Evolutionary conservation across 2,329 filamentous ascomycete genomes (phyloP), one percentile per base, ranked within the genome.

Genomic region (Aspergillus fumigatiaffinis): DNA sequence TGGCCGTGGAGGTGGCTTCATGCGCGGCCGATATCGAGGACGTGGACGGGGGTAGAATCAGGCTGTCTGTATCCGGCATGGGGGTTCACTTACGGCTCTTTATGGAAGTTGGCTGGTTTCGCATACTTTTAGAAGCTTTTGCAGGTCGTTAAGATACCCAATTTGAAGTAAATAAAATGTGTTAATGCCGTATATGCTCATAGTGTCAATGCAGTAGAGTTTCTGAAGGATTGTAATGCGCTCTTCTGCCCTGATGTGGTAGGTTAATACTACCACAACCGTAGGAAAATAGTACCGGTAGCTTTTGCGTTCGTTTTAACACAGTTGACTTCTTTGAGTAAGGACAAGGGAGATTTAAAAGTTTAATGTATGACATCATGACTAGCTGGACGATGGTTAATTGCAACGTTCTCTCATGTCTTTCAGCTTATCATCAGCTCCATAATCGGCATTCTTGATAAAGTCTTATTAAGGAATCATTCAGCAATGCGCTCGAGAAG

Each of bases 1-100:
- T 70, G 76, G 81, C 66, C 79, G 77, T 28, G 72, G 77, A 65
- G 78, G 71, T 61, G 75, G 74, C n/a, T 77, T 76, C 64, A 74
- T 74, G 67, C 69, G 74, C 29, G 73, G 73, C 20, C 68, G 75
- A 42, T 77, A 72, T 60, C 67, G 77, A 61, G 79, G 77, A 66
- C 81, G 80, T 68, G 75, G 68, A 66, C 78, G 77, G 72, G 73
- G 73, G n/a, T 71, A 66, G 58, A 53, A 41, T 6, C 20, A 32
- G 9, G 7, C 29, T 41, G 46, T 12, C 21, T 23, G 42, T 20
- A 23, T 25, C 23, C 6, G 23, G 21, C 12, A 23, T 14, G 21
- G 23, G 44, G 3, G 44, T 14, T 14, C 14, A 7, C 10, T 17
- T 47, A 47, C 14, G 10, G 23, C 32, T 38, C 14, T 38, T 38